phyloP scores from a whole-genome alignment of 352 stramenopile genomes.

The Phytophthora lateralis region DNA sequence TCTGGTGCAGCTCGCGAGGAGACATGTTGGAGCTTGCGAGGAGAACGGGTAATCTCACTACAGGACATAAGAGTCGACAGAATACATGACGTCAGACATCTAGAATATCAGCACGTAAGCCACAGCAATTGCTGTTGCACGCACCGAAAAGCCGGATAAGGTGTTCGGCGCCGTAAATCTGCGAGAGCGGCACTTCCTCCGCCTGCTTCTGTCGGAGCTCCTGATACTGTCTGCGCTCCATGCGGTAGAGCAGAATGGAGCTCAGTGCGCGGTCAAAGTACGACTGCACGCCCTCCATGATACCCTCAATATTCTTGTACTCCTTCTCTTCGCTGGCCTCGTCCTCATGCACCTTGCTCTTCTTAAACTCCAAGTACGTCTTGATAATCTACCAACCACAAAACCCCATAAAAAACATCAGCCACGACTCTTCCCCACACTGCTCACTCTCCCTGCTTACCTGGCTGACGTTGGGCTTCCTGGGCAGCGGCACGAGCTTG shows the following conservation, averaged over 20 bases:
- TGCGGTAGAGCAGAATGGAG: conserved; percentile 90
- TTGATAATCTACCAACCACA: conserved; percentile 57
- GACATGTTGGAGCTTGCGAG: conserved; percentile 64
- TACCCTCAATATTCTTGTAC: conserved; percentile 82
- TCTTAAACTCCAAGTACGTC: conserved; percentile 81
- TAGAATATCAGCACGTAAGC: not conserved
- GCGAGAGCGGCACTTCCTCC: conserved; percentile 66
- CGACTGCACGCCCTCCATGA: conserved; percentile 85
- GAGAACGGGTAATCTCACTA: conserved; percentile 84
- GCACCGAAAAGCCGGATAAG: conserved; percentile 90
- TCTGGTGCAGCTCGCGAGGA: conserved; percentile 61
- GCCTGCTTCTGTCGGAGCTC: conserved; percentile 64
- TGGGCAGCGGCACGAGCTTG: conserved; percentile 82
- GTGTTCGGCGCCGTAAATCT: conserved; percentile 93
- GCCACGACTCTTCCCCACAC: not conserved
- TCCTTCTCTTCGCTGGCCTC: conserved; percentile 73
- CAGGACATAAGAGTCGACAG: conserved; percentile 1
- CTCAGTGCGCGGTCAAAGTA: conserved; percentile 92
- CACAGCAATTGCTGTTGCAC: conserved; percentile 21
- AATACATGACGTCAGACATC: not conserved
- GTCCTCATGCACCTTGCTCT: conserved; percentile 60
- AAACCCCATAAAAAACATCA: conserved; percentile 5
- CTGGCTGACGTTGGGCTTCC: conserved; percentile 68
- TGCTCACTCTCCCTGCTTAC: conserved; percentile 1
- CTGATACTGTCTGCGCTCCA: conserved; percentile 91